Percentiles rank a stretch among this genome's conserved stretches.
Evolutionary conservation across 148 eudicot genomes (phyloP).

Genomic region (Polygonum aviculare): DNA sequence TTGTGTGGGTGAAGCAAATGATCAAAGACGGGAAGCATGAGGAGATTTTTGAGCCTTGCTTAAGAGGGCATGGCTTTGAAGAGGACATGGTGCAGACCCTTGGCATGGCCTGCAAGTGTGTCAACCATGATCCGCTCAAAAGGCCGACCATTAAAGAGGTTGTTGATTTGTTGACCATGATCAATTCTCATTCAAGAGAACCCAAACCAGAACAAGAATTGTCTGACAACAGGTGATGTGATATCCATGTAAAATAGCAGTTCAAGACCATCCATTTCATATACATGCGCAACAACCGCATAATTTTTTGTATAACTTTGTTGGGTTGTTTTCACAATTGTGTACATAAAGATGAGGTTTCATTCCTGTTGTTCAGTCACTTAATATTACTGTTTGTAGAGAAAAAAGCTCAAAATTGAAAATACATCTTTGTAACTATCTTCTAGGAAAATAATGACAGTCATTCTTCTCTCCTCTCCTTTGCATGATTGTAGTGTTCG

Average conservation of each 20-base stretch:
- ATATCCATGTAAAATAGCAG: slow-evolving; percentile 9
- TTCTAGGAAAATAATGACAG: not conserved
- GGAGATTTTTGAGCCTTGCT: slow-evolving; percentile 50
- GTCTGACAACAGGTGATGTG: slow-evolving; percentile 19
- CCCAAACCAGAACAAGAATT: slow-evolving; percentile 24
- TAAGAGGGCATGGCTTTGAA: slow-evolving; percentile 65
- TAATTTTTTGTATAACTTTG: slow-evolving; percentile 1
- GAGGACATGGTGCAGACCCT: slow-evolving; percentile 74
- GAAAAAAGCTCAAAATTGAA: not conserved
- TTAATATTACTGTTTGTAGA: not conserved
- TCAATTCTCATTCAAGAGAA: slow-evolving; percentile 25
- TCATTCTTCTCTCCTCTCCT: not conserved
- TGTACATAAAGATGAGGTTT: not conserved
- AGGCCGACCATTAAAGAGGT: slow-evolving; percentile 79
- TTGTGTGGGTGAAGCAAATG: slow-evolving; percentile 72
- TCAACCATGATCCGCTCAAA: slow-evolving; percentile 54
- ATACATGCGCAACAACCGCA: not conserved
- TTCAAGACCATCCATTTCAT: not conserved
- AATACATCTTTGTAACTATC: slow-evolving; percentile 2
- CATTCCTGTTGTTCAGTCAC: not conserved
- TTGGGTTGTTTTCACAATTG: not conserved
- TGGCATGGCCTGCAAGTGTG: slow-evolving; percentile 77
- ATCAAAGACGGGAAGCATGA: slow-evolving; percentile 63
- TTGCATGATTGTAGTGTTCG: not conserved
- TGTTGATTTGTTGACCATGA: slow-evolving; percentile 56